These are phyloP conservation scores for Trichoderma endophyticum DNA, from an alignment of 2,329 filamentous ascomycete species.

Conservation along the genomic window DNA sequence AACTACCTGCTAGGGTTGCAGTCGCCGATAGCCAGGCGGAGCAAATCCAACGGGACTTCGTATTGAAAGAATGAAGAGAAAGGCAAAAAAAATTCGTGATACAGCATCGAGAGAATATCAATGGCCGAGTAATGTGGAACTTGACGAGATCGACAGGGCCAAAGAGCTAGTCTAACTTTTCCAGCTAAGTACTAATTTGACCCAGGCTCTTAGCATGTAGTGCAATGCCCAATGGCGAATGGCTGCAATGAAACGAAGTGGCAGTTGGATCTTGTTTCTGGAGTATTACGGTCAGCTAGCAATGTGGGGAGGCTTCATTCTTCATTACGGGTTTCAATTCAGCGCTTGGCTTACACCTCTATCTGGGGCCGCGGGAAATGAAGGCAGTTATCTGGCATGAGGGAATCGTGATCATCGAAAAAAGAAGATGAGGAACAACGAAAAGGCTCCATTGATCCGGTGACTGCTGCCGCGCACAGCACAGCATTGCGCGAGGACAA, in stretches of 20 bases:
- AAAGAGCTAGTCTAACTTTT: not conserved
- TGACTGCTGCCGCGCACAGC: not conserved
- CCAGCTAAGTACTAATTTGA: not conserved
- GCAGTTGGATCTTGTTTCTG: constrained; percentile 1
- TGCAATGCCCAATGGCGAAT: not conserved
- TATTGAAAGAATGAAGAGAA: not conserved
- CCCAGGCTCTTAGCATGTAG: not conserved
- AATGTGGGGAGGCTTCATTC: constrained; percentile 3
- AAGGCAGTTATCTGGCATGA: not conserved
- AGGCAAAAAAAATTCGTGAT: not conserved
- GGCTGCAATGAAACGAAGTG: not conserved
- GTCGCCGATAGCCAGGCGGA: not conserved
- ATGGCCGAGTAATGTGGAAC: not conserved
- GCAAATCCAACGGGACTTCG: not conserved
- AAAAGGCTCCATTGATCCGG: not conserved
- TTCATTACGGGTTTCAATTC: not conserved
- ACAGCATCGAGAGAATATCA: not conserved
- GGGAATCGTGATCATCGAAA: not conserved
- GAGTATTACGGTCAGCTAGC: not conserved
- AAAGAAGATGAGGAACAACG: not conserved
- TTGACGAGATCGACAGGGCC: constrained; percentile 13
- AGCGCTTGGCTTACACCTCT: not conserved
- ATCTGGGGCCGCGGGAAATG: not conserved
- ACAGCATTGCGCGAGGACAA: not conserved
- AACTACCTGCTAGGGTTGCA: not conserved